Conservation (phyloP, 306 rosid species). For the Trifolium subterraneum region DNA sequence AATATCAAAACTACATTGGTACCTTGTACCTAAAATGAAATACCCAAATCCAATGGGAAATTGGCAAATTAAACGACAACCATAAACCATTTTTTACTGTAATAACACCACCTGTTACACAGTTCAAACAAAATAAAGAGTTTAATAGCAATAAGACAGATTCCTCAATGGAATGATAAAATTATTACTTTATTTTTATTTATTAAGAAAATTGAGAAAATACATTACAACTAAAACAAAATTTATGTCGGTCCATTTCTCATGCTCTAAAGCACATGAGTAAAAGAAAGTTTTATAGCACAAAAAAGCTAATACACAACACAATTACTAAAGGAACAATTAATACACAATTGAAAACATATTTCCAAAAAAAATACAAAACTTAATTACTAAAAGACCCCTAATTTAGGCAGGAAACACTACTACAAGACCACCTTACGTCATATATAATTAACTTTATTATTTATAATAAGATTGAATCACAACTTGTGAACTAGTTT, state of each 20-base stretch:
- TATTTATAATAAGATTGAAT: background rate
- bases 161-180: background rate
- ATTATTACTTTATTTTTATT: background rate
- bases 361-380: background rate
- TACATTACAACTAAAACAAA: background rate
- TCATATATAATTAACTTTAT: background rate
- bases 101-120: background rate
- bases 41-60: background rate
- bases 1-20: background rate
- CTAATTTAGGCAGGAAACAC: background rate
- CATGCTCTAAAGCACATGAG: background rate
- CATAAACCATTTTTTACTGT: too few species aligned
- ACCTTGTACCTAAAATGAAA: background rate
- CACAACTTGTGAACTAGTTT: constrained; percentile 17
- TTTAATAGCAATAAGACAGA: background rate
- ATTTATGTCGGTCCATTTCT: background rate
- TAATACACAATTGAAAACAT: background rate
- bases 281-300: background rate
- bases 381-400: background rate
- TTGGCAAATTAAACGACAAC: background rate
- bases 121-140: background rate
- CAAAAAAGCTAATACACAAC: background rate
- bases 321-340: background rate
- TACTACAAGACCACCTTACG: background rate
- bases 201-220: background rate